Base-by-base conservation (phyloP, 768 basidiomycete species). In the Rossbeevera mucosa region DNA sequence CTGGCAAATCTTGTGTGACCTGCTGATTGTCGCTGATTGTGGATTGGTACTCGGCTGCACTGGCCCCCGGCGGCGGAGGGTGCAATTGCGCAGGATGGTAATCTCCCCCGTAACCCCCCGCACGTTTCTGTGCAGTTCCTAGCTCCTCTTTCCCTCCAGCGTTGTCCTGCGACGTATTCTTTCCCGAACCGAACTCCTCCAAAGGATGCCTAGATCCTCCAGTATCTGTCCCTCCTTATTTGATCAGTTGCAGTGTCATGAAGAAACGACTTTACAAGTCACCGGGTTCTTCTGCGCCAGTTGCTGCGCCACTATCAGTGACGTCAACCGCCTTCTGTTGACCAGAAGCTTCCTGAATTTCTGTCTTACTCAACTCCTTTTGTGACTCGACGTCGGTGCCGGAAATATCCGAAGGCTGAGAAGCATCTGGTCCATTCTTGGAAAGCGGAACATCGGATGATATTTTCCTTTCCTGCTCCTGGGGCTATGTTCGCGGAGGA, bases 1-100 rank as follows among this genome's bases (percentile, higher is more conserved):
- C 2, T 1, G 52, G 24, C 14, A 4, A 16, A 1, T 53, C 55
- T 44, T 46, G 25, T 0, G 0, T 45, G 26, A 38, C 45, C 12
- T 48, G 47, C 38, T 40, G 47, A 22, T 8, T 5, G 22, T 20
- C 21, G 21, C 14, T 18, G 12, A 16, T 5, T 16, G 48, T 36
- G 20, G 30, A 6, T 50, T 47, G 40, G 30, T 47, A 47, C 44
- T 65, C 65, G 2, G 48, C 53, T 11, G 14, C 61, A 25, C 61
- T 57, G 7, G 57, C 38, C 5, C 55, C 65, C 0, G 51, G 51
- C 5, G 59, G 66, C 7, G 58, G 66, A 24, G 66, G 66, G 25
- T 70, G 67, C 41, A 69, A 25, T 26, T 55, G 44, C 8, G 66
- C 67, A 22, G 66, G 64, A 40, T 70, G 69, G 41, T 68, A 68